Percentiles rank a stretch among this genome's conserved stretches.
These are phyloP conservation scores for Orbilia brochopaga DNA, from an alignment of 2,329 filamentous ascomycete species.

Conservation along the genomic window DNA sequence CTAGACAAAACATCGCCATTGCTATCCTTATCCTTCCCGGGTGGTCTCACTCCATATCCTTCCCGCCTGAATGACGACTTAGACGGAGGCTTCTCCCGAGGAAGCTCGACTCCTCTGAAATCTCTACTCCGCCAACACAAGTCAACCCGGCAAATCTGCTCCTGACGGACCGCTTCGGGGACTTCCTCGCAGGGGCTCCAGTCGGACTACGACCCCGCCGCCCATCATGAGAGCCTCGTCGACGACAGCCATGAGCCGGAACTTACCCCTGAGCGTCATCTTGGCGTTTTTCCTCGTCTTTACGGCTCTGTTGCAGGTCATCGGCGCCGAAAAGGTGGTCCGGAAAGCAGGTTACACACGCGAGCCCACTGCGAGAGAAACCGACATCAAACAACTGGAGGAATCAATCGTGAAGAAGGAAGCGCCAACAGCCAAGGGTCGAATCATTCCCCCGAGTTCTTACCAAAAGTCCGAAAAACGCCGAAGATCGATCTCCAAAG, in stretches of 20 bases:
- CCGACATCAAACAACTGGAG: constrained; percentile 42
- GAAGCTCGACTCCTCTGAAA: constrained; percentile 34
- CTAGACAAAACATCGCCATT: constrained; percentile 8
- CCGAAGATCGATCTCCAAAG: constrained; percentile 38
- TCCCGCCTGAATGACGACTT: constrained; percentile 49
- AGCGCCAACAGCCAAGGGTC: constrained; percentile 28
- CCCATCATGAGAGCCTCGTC: constrained; percentile 36
- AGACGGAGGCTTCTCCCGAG: constrained; percentile 46
- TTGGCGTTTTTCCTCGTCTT: constrained; percentile 45
- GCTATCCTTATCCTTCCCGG: constrained; percentile 26
- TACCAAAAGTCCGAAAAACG: constrained; percentile 48
- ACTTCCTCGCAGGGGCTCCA: constrained; percentile 34
- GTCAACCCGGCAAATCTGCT: constrained; percentile 30
- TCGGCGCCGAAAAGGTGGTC: constrained; percentile 48
- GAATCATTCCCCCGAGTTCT: constrained; percentile 47
- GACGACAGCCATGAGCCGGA: constrained; percentile 46
- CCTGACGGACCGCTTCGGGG: constrained; percentile 48
- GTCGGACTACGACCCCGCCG: constrained; percentile 23
- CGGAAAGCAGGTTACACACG: constrained; percentile 35
- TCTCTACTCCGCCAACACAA: constrained; percentile 34
- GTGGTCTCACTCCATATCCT: constrained; percentile 24
- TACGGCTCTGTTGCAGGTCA: constrained; percentile 50
- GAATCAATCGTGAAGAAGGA: constrained; percentile 31
- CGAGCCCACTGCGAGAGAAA: constrained; percentile 25
- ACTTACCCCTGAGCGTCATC: constrained; percentile 31